These are phyloP conservation scores for Prunus padus DNA, from an alignment of 306 rosid genomes.

Conservation along the genomic window DNA sequence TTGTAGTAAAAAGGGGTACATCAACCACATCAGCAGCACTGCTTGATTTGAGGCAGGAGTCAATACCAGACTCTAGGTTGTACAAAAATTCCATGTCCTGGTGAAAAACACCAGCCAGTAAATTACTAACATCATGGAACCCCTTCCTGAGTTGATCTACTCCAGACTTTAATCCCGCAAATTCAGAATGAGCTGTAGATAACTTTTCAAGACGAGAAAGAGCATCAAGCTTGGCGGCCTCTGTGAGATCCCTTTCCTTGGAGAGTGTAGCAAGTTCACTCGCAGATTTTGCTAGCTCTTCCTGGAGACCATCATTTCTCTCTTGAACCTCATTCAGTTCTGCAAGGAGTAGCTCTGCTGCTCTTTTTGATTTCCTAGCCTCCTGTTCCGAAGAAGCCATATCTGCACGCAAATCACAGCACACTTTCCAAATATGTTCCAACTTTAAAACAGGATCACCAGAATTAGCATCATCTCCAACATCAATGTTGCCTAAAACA, in stretches of 20 bases:
- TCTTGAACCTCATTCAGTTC: slow-evolving; percentile 98
- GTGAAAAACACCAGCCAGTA: slow-evolving; percentile 44
- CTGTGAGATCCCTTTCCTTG: slow-evolving; percentile 64
- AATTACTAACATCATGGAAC: slow-evolving; percentile 53
- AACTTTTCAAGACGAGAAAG: slow-evolving; percentile 62
- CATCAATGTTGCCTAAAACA: slow-evolving; percentile 56
- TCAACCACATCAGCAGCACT: slow-evolving; percentile 35
- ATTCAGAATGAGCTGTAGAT: slow-evolving; percentile 53
- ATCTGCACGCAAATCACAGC: slow-evolving; percentile 45
- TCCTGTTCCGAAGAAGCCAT: slow-evolving; percentile 69
- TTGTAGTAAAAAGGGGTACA: slow-evolving; percentile 36
- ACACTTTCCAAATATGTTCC: slow-evolving; percentile 59
- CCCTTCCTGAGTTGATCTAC: slow-evolving; percentile 59
- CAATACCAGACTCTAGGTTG: slow-evolving; percentile 62
- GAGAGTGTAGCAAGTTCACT: slow-evolving; percentile 59
- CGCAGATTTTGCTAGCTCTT: slow-evolving; percentile 63
- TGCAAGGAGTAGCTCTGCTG: slow-evolving; percentile 87
- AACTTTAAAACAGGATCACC: slow-evolving; percentile 66
- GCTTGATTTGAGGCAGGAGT: slow-evolving; percentile 45
- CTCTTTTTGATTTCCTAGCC: slow-evolving; percentile 76
- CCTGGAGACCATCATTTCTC: slow-evolving; percentile 90
- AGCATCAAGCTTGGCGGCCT: slow-evolving; percentile 68
- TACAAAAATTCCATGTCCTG: slow-evolving; percentile 58
- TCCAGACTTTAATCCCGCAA: slow-evolving; percentile 58
- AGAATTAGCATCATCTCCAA: slow-evolving; percentile 43